phyloP scores from a whole-genome alignment of 2,329 filamentous ascomycete genomes.

The Capronia americana region DNA sequence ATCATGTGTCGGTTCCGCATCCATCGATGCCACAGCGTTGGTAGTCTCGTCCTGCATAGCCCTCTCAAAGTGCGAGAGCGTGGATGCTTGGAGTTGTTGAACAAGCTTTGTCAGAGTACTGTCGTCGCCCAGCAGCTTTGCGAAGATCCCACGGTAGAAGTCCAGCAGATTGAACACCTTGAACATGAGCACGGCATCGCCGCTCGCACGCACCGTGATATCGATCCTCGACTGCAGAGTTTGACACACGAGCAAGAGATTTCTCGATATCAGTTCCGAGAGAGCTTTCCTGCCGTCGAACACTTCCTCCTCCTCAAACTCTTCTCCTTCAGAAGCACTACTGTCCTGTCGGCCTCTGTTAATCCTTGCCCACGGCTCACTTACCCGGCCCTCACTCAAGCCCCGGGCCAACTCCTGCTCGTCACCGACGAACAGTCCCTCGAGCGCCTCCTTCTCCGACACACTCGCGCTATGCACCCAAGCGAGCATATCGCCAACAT shows the following conservation, averaged over 20 bases:
- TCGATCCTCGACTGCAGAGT: constrained; percentile 89
- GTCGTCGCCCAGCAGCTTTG: constrained; percentile 71
- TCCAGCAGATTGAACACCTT: constrained; percentile 86
- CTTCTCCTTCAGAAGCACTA: constrained; percentile 14
- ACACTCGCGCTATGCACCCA: constrained; percentile 96
- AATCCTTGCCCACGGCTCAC: constrained; percentile 78
- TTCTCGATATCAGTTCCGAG: constrained; percentile 83
- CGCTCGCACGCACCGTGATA: constrained; percentile 89
- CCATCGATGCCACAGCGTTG: constrained; percentile 15
- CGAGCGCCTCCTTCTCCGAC: constrained; percentile 89
- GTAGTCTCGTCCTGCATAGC: constrained; percentile 32
- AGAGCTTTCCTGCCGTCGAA: constrained; percentile 85
- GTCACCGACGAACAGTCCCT: constrained; percentile 88
- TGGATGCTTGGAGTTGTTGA: constrained; percentile 48
- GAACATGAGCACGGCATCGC: constrained; percentile 86
- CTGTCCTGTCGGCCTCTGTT: constrained; percentile 10
- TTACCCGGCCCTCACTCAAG: constrained; percentile 78
- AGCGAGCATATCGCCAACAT: constrained; percentile 95
- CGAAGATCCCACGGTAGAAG: constrained; percentile 88
- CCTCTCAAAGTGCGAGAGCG: constrained; percentile 53
- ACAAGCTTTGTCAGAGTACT: constrained; percentile 23
- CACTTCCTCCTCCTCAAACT: constrained; percentile 53
- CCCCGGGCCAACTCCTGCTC: constrained; percentile 86
- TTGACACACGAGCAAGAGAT: constrained; percentile 79
- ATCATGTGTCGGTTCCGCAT: constrained; percentile 21